Evolutionary conservation across 2,329 filamentous ascomycete species (phyloP), one percentile per base, ranked within the genome.

Genomic region (Claviceps citrina): DNA sequence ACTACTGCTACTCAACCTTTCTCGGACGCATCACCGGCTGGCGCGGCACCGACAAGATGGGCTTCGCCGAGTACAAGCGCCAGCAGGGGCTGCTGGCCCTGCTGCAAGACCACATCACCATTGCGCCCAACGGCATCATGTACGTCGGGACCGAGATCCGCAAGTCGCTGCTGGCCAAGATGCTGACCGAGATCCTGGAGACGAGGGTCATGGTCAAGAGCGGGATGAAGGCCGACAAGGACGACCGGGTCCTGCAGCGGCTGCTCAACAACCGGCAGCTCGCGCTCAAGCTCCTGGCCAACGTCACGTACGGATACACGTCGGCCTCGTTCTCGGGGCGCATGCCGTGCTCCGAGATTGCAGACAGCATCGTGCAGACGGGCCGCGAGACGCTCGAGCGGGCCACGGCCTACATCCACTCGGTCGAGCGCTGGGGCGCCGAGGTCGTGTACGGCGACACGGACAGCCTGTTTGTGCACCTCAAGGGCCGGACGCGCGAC

Each of bases 371-470:
- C 51, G 91, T 98, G 0, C 89, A 98, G 58, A 93, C 89, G 0
- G 91, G 83, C 1, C 77, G 91, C 10, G 91, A 98, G 60, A 98
- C 89, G 0, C 72, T 98, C 1, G 91, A 98, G 58, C 85, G 85
- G 44, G 84, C 91, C 2, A 93, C 96, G 46, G 85, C 86, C 0
- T 69, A 87, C 42, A 96, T 98, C 28, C 91, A 98, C 53, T 85
- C 84, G 0, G 78, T 87, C 10, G 73, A 80, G 47, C 72, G 74
- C 45, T 98, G 93, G 93, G 81, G 79, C 8, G 91, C 91, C 1
- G 91, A 98, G 60, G 91, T 98, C 0, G 89, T 98, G 1, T 98
- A 98, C 51, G 93, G 91, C 41, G 91, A 98, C 57, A 98, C 93
- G 0, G 91, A 98, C 65, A 94, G 85, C 53, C 61, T 98, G 7